Evolutionary conservation across 371 early-diverging fungal genomes (phyloP), one percentile per base, ranked within the genome.

Genomic region (Apophysomyces ossiformis): DNA sequence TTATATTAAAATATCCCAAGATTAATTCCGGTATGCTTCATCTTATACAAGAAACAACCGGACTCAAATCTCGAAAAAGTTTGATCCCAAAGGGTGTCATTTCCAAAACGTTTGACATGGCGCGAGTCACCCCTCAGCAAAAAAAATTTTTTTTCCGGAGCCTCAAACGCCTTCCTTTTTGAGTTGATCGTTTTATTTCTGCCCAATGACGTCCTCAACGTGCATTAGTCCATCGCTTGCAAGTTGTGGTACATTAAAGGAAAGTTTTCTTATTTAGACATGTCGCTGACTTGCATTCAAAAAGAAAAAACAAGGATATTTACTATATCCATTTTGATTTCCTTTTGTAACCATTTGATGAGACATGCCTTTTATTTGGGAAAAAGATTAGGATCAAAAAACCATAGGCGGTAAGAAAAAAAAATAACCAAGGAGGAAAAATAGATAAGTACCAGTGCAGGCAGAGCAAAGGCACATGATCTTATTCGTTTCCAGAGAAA

Each of bases 21-120:
- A 45, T 45, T 45, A 45, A 45, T 45, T 45, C 46, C 46, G 46
- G 46, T 45, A 45, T 6, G 46, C 16, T 13, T 45, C 46, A 45
- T 45, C 16, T 45, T 45, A 16, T n/a, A 45, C 46, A 45, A 45
- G 46, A 45, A 45, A 45, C 46, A 45, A 45, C 46, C 46, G 46
- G 46, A 45, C 46, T 45, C 46, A 45, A 45, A 45, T 45, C 46
- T 45, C 46, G 46, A 45, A 43, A 9, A 45, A n/a, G 46, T 45
- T 45, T 45, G 46, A 13, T 45, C 46, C 46, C 46, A 45, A 45
- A 45, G 46, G 46, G 13, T 45, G 46, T 45, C 46, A 45, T 45
- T 7, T 12, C 16, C 13, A 12, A 45, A 45, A 43, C 43, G 9
- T 45, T 45, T n/a, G 46, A 45, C 46, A 45, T 45, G 13, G 16